These are phyloP conservation scores for Phtheirospermum japonicum DNA, from an alignment of 257 asterid genomes.

Conservation along the genomic window DNA sequence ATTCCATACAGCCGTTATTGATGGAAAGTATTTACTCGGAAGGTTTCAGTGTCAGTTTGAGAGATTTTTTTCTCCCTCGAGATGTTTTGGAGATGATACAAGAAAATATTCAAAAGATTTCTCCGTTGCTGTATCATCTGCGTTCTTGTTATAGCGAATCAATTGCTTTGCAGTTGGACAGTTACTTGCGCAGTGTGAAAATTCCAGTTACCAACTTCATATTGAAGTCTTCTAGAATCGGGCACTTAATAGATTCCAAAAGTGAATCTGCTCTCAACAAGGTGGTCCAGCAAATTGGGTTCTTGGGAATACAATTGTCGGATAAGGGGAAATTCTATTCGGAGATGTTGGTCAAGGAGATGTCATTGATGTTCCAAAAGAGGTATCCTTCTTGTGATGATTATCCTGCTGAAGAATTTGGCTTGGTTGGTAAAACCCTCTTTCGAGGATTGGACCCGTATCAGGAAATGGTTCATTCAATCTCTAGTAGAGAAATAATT, in stretches of 20 bases:
- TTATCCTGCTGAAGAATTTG: conserved; percentile 68
- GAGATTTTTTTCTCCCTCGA: conserved; percentile 62
- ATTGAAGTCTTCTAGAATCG: conserved; percentile 62
- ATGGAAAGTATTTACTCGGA: conserved; percentile 73
- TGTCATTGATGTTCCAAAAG: conserved; percentile 55
- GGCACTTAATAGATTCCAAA: conserved; percentile 69
- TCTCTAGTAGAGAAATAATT: conserved; percentile 91
- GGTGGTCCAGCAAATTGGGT: conserved; percentile 94
- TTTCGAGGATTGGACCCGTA: conserved; percentile 86
- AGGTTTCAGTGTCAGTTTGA: conserved; percentile 79
- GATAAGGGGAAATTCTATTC: conserved; percentile 75
- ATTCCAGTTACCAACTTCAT: conserved; percentile 57
- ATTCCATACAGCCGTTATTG: conserved; percentile 70
- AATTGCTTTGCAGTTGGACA: conserved; percentile 59
- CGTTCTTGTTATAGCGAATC: conserved; percentile 56
- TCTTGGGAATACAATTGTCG: conserved; percentile 73
- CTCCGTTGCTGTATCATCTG: conserved; percentile 47
- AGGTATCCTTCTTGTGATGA: conserved; percentile 63
- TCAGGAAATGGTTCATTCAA: conserved; percentile 92
- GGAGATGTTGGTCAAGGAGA: conserved; percentile 59
- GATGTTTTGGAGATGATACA: conserved; percentile 48
- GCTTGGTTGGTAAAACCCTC: conserved; percentile 74
- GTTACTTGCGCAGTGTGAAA: conserved; percentile 54
- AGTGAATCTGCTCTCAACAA: conserved; percentile 90
- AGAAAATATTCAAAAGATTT: conserved; percentile 46